Base-by-base conservation (phyloP, 306 rosid genomes). In the Cucurbita ficifolia region DNA sequence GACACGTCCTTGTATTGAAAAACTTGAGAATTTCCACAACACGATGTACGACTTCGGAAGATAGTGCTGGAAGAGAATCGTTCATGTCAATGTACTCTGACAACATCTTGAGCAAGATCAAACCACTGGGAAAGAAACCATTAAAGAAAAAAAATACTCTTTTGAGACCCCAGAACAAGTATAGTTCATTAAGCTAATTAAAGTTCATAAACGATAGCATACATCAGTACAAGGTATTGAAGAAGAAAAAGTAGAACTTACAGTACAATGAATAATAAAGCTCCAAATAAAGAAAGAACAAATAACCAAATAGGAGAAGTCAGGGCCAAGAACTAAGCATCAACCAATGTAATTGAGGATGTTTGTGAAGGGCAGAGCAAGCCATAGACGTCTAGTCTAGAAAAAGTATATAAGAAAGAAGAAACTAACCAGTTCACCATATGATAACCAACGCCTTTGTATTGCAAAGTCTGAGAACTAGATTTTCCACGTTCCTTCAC, bases 341-440 rank as follows among this genome's bases (percentile, higher is more conserved):
- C 74, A 33, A 33, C 74, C 11, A 70, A 33, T 70, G 17, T 38
- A 33, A 49, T 33, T 33, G 33, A 68, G 24, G 12, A 70, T 29
- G 24, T 29, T 33, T 6, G 76, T 71, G 75, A 33, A 16, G 48
- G 55, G 10, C 39, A 35, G 33, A 71, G 60, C 24, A 49, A 14
- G 48, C 24, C 21, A 33, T 39, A n/a, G 19, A 49, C n/a, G 33
- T 51, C 45, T 54, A 53, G 6, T 11, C 61, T 11, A 10, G 68
- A 40, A 71, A 8, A 49, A 56, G 58, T 60, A 16, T 22, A 72
- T 56, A 49, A 46, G 76, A 61, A 73, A 70, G 77, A 77, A 80
- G 85, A 81, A 58, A 89, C 99, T 89, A 76, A 95, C 99, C 99
- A 91, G 96, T 95, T 95, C 50, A 95, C 99, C 99, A 91, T 89